Base-by-base conservation (phyloP, 2,329 filamentous ascomycete genomes). In the Fusarium ambrosium region DNA sequence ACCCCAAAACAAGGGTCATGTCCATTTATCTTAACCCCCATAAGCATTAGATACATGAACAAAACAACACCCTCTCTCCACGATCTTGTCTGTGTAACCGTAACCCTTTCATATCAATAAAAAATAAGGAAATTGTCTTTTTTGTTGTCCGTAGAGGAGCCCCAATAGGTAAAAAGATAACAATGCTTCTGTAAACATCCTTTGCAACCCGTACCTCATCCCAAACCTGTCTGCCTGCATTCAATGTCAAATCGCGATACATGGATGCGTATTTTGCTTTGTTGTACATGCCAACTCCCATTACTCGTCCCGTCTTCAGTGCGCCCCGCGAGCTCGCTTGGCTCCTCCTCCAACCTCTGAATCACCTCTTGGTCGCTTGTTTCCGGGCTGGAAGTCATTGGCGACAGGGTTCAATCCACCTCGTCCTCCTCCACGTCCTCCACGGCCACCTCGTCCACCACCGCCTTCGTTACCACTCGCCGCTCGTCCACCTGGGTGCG, bases 351-450 rank as follows among this genome's bases (percentile, higher is more conserved):
- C 84, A 24, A 73, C 80, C 61, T 86, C 85, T 1, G 82, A 84
- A 64, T 91, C 89, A 59, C 90, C 89, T 63, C 89, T 84, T 16
- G 88, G 86, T 32, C 89, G 85, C 81, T 91, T 91, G 74, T 86
- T 88, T 5, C 89, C 89, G 10, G 88, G 87, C 48, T 90, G 89
- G 74, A 90, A 88, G 66, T 91, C 90, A 59, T 86, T 83, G 11
- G 87, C 89, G 14, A 82, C 82, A 1, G 87, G 85, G 73, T 89
- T 91, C 75, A 91, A 13, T 69, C 83, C 65, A 13, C 81, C 81
- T 24, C 87, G 84, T 36, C 85, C 82, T 27, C 84, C 84, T 45
- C 84, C 76, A 18, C 74, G 78, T 55, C 83, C 86, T 29, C 87
- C 86, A 53, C 88, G 84, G 14, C 72, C 72, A 59, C 84, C 80